Percentiles rank a stretch among this genome's conserved stretches.
Evolutionary conservation across 2,329 filamentous ascomycete genomes (phyloP).

Genomic region (Claviceps maximensis): DNA sequence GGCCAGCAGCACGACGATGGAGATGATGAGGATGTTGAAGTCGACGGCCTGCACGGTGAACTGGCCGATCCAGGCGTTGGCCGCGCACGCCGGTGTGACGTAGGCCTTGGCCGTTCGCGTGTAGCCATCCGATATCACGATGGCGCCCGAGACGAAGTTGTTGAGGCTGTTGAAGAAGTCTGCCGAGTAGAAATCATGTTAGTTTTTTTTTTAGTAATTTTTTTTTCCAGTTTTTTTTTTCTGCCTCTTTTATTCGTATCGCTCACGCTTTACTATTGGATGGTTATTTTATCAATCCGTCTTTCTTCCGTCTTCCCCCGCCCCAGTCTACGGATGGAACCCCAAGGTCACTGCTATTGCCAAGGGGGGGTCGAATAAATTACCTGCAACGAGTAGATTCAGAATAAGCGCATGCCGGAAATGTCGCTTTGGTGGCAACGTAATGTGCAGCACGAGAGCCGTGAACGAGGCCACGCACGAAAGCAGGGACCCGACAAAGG

Average conservation of each 20-base stretch:
- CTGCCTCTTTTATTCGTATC: too few relatives aligned
- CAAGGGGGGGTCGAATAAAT: too few relatives aligned
- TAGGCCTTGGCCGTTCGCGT: conserved; percentile 11
- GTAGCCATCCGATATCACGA: conserved; percentile 18
- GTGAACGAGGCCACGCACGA: conserved; percentile 4
- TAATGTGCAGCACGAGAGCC: conserved; percentile 4
- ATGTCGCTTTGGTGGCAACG: conserved; percentile 5
- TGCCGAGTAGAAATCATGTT: conserved; percentile 10
- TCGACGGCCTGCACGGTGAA: conserved; percentile 30
- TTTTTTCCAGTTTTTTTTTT: too few relatives aligned
- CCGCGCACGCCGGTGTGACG: conserved; percentile 16
- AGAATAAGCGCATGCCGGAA: conserved; percentile 9
- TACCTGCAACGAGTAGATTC: conserved; percentile 8
- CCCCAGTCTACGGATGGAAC: too few relatives aligned
- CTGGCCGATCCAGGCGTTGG: conserved; percentile 32
- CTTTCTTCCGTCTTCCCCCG: too few relatives aligned
- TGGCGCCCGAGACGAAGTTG: conserved; percentile 27
- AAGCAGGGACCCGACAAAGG: conserved; percentile 5
- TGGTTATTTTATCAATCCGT: too few relatives aligned
- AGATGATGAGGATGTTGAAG: conserved; percentile 31
- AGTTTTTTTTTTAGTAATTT: too few relatives aligned
- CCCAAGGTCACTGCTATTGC: too few relatives aligned
- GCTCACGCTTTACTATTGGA: too few relatives aligned
- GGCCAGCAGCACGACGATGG: conserved; percentile 27
- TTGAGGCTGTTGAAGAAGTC: conserved; percentile 29